These are phyloP conservation scores for Ceratobasidium sp. DNA, from an alignment of 1,284 basidiomycete species.

Conservation along the genomic window DNA sequence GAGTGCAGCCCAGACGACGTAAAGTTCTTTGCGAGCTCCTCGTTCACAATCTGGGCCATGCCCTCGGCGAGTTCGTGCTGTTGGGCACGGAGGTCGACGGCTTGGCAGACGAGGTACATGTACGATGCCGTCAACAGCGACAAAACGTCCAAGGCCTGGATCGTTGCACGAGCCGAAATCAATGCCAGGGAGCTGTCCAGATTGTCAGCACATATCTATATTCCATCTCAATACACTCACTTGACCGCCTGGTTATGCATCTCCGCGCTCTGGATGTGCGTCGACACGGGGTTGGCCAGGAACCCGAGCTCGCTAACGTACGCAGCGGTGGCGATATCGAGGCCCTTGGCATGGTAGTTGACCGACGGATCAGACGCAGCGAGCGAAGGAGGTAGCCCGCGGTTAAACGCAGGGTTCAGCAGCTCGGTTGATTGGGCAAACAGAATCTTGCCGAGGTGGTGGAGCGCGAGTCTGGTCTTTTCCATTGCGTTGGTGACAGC, in stretches of 20 bases:
- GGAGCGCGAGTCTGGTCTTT: slow-evolving; percentile 79
- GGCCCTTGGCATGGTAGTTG: slow-evolving; percentile 84
- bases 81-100: slow-evolving; percentile 77
- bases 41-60: slow-evolving; percentile 58
- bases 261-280: slow-evolving; percentile 84
- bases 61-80: slow-evolving; percentile 67
- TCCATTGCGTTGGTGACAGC: slow-evolving; percentile 88
- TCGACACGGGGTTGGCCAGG: slow-evolving; percentile 83
- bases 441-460: slow-evolving; percentile 83
- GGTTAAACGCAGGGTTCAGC: slow-evolving; percentile 81
- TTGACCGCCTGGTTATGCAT: slow-evolving; percentile 85
- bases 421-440: slow-evolving; percentile 87
- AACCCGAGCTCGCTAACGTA: slow-evolving; percentile 83
- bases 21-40: slow-evolving; percentile 61
- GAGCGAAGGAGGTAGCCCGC: slow-evolving; percentile 79
- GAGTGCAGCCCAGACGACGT: slow-evolving; percentile 44
- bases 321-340: slow-evolving; percentile 84
- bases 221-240: slow-evolving; percentile 31
- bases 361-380: slow-evolving; percentile 83
- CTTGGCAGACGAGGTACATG: slow-evolving; percentile 80
- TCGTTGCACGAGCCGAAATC: slow-evolving; percentile 78
- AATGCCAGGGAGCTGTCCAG: slow-evolving; percentile 75
- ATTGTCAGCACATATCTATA: slow-evolving; percentile 15
- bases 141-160: slow-evolving; percentile 77
- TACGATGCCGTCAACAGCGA: slow-evolving; percentile 71